These are phyloP conservation scores for Kockiozyma suomiensis DNA, from an alignment of 805 yeast species.

Conservation along the genomic window DNA sequence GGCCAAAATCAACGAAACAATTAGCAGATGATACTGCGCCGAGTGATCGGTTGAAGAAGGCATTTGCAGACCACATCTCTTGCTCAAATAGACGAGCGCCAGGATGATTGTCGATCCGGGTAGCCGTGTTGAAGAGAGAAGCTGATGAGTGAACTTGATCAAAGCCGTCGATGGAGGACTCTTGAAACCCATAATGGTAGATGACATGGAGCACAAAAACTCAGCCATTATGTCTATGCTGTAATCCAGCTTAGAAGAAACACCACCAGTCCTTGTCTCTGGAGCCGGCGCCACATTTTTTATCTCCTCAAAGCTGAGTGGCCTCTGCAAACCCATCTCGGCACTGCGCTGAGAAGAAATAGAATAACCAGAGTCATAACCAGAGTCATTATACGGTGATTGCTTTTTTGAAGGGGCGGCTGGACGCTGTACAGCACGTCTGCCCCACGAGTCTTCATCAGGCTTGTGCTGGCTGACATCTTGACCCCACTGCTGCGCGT, in stretches of 20 bases:
- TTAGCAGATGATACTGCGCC: constrained; percentile 54
- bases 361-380: not conserved
- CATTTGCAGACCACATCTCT: constrained; percentile 47
- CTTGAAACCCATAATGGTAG: constrained; percentile 49
- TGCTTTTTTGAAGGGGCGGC: not conserved
- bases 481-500: not conserved
- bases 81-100: constrained; percentile 76
- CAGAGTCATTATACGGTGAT: not conserved
- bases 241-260: constrained; percentile 75
- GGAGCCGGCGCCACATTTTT: not conserved
- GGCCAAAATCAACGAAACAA: constrained; percentile 75
- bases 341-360: not conserved
- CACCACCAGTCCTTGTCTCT: constrained; percentile 61
- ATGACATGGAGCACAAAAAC: constrained; percentile 74
- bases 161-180: constrained; percentile 52
- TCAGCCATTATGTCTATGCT: constrained; percentile 76
- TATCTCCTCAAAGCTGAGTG: not conserved
- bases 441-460: not conserved
- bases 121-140: constrained; percentile 82
- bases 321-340: not conserved
- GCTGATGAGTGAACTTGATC: constrained; percentile 62
- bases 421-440: not conserved
- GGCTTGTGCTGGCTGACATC: not conserved
- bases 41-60: constrained; percentile 39
- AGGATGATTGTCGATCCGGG: constrained; percentile 80